These are phyloP conservation scores for Lablab purpureus DNA, from an alignment of 306 rosid species.

Conservation along the genomic window DNA sequence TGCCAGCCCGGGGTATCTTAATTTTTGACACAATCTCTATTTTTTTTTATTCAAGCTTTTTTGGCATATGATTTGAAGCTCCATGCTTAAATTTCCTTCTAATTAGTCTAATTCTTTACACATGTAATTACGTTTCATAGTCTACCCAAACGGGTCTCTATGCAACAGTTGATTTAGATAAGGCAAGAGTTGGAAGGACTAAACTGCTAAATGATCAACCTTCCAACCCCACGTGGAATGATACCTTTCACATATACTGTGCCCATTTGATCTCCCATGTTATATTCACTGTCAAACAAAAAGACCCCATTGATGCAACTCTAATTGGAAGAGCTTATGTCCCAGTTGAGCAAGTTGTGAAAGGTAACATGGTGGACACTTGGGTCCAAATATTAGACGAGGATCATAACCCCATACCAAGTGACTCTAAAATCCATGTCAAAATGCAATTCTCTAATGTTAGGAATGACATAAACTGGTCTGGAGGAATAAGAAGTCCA, in stretches of 20 bases:
- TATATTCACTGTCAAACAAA: constrained; percentile 74
- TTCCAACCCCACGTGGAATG: constrained; percentile 62
- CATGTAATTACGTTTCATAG: constrained; percentile 42
- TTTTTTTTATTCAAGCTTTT: neutral
- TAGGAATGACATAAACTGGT: constrained; percentile 60
- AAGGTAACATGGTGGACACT: constrained; percentile 47
- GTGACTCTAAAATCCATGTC: constrained; percentile 63
- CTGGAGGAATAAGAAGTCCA: constrained; percentile 59
- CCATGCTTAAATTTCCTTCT: constrained; percentile 25
- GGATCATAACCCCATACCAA: constrained; percentile 48
- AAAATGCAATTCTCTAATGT: constrained; percentile 54
- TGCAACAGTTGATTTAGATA: constrained; percentile 84
- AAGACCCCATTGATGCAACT: constrained; percentile 69
- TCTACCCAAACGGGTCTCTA: constrained; percentile 57
- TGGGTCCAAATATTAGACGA: constrained; percentile 66
- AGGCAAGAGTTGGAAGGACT: constrained; percentile 69
- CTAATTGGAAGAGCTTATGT: constrained; percentile 85
- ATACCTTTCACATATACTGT: constrained; percentile 68
- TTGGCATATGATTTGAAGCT: neutral
- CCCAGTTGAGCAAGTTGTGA: constrained; percentile 56
- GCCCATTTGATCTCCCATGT: constrained; percentile 71
- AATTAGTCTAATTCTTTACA: constrained; percentile 3
- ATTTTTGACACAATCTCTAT: neutral
- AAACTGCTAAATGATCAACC: constrained; percentile 49
- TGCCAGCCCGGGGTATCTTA: constrained; percentile 64